A percentile compares a stretch with the other conserved stretches of the same genome.
Evolutionary conservation across 176 grass and related monocot genomes (phyloP).

Genomic region (Hyparrhenia diplandra): DNA sequence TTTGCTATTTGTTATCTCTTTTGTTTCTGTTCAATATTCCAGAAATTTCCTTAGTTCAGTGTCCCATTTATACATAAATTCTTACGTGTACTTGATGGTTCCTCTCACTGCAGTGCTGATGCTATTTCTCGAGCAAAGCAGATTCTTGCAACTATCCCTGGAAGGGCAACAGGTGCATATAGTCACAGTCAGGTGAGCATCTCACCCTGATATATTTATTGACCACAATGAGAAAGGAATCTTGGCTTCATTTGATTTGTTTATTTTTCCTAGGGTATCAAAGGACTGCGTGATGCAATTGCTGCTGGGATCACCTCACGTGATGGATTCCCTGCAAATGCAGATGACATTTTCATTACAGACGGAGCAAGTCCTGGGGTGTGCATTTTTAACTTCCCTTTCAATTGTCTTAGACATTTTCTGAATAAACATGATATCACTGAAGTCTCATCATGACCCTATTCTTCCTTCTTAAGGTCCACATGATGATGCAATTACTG

Average conservation of each 20-base stretch:
- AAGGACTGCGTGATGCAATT: conserved; percentile 96
- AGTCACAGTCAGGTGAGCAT: conserved; percentile 88
- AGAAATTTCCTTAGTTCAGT: neutral
- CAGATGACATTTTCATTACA: conserved; percentile 97
- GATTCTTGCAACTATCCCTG: conserved; percentile 71
- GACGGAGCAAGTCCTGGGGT: conserved; percentile 97
- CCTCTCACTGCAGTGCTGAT: conserved; percentile 65
- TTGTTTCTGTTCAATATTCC: neutral
- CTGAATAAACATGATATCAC: conserved; percentile 15
- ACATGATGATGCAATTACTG: conserved; percentile 98
- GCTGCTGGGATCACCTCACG: conserved; percentile 79
- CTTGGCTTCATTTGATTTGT: conserved; percentile 20
- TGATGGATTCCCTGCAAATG: conserved; percentile 87
- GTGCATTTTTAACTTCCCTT: conserved; percentile 19
- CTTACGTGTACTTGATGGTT: conserved; percentile 20
- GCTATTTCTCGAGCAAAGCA: conserved; percentile 73
- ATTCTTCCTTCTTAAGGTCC: conserved; percentile 58
- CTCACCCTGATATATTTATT: conserved; percentile 21
- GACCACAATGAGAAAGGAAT: neutral
- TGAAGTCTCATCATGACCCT: conserved; percentile 6
- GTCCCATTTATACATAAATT: neutral
- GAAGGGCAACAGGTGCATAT: conserved; percentile 91
- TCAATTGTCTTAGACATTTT: conserved; percentile 7
- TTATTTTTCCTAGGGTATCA: conserved; percentile 72
- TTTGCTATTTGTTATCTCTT: neutral